phyloP scores from a whole-genome alignment of 1,284 basidiomycete species.

The Ustilago sp. region DNA sequence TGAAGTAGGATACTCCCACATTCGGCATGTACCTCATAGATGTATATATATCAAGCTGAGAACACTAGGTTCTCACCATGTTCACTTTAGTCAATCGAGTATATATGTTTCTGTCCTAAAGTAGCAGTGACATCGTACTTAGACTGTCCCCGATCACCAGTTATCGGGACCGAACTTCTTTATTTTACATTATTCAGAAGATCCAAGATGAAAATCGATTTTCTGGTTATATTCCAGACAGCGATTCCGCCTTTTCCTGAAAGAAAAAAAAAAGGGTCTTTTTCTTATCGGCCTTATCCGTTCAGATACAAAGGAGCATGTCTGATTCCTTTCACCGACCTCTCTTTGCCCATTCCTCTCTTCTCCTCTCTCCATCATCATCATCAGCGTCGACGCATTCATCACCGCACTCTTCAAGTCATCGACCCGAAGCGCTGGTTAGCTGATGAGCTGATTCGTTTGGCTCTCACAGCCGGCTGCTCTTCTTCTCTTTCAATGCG shows the following conservation, averaged over 20 bases:
- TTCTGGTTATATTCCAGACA: background rate
- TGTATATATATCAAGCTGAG: no score
- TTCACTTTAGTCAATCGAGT: no score
- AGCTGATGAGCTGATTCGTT: constrained; percentile 4
- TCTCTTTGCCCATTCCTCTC: no score
- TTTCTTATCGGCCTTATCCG: background rate
- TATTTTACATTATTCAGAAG: background rate
- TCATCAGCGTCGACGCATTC: background rate
- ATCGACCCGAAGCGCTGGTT: no score
- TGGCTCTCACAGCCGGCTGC: background rate
- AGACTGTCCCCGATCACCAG: no score
- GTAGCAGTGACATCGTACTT: no score
- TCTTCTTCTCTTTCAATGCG: background rate
- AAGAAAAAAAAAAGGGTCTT: background rate
- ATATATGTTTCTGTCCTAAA: no score
- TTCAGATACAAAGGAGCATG: background rate
- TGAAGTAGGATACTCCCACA: no score
- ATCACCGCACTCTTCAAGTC: no score
- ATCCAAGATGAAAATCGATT: constrained; percentile 1
- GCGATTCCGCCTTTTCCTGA: constrained; percentile 3
- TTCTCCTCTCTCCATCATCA: background rate
- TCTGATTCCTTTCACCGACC: background rate
- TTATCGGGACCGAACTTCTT: background rate
- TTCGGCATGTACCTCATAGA: no score
- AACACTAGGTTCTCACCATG: no score